phyloP scores from a whole-genome alignment of 2,329 filamentous ascomycete species.

The Blumeriella jaapii region DNA sequence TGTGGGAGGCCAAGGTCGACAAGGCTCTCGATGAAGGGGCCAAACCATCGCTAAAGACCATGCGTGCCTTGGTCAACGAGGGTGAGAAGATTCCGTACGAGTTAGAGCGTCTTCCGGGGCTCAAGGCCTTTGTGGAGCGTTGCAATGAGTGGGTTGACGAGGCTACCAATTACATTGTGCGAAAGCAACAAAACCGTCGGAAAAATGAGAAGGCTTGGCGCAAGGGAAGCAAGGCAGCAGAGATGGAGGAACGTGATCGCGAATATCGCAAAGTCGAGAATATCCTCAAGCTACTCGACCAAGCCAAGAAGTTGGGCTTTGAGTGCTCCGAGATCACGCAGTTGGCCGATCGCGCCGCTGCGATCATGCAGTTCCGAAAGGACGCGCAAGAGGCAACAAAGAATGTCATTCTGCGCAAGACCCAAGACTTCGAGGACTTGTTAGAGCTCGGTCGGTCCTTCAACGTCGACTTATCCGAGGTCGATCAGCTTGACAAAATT shows the following conservation, averaged over 20 bases:
- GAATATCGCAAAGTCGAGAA: conserved; percentile 84
- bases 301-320: conserved; percentile 81
- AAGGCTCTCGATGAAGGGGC: conserved; percentile 73
- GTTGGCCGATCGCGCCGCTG: conserved; percentile 72
- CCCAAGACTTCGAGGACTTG: conserved; percentile 74
- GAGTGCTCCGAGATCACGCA: conserved; percentile 84
- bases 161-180: conserved; percentile 88
- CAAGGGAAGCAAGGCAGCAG: conserved; percentile 61
- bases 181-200: conserved; percentile 93
- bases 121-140: conserved; percentile 84
- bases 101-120: conserved; percentile 66
- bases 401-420: conserved; percentile 49
- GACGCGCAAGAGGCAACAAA: conserved; percentile 61
- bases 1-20: conserved; percentile 84
- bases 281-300: conserved; percentile 70
- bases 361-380: conserved; percentile 74
- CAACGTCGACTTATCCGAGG: conserved; percentile 82
- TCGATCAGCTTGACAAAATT: conserved; percentile 69
- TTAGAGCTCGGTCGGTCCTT: conserved; percentile 83
- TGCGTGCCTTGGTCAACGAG: conserved; percentile 77
- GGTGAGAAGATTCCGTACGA: conserved; percentile 94
- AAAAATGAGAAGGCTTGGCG: conserved; percentile 88
- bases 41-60: conserved; percentile 72
- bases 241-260: conserved; percentile 72
- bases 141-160: conserved; percentile 98